Conservation (phyloP, 352 stramenopile species). For the Globisporangium middletonii region DNA sequence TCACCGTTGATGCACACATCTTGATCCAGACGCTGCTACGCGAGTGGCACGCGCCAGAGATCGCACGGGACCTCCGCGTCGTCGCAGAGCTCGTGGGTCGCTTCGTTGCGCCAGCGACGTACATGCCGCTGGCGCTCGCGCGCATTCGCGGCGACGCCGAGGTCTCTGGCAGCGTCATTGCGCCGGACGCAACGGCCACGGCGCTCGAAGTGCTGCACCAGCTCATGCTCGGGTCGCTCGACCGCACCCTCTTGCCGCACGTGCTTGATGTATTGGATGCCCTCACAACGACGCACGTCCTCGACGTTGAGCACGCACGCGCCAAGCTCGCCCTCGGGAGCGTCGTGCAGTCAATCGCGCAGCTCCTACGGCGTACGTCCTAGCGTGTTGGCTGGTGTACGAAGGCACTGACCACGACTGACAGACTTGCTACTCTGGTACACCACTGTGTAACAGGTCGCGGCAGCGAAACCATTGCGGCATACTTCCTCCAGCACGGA, state of each 20-base stretch:
- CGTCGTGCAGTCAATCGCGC: constrained; percentile 27
- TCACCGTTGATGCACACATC: constrained; percentile 86
- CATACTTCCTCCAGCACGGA: constrained; percentile 46
- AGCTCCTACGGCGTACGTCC: constrained; percentile 44
- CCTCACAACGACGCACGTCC: constrained; percentile 27
- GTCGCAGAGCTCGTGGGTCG: constrained; percentile 55
- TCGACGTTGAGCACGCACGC: constrained; percentile 34
- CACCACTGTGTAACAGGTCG: constrained; percentile 20
- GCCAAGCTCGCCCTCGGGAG: constrained; percentile 26
- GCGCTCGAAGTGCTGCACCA: constrained; percentile 43
- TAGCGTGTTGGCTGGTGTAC: neutral
- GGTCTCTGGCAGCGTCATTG: constrained; percentile 18
- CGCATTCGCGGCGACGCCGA: constrained; percentile 53
- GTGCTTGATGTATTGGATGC: constrained; percentile 47
- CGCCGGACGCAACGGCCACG: constrained; percentile 16
- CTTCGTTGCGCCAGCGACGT: constrained; percentile 60
- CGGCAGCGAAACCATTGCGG: constrained; percentile 37
- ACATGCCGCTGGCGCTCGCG: constrained; percentile 55
- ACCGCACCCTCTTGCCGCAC: constrained; percentile 51
- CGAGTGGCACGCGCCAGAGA: constrained; percentile 32
- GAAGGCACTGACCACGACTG: neutral
- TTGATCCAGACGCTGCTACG: constrained; percentile 67
- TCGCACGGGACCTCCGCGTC: constrained; percentile 18
- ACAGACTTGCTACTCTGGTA: neutral
- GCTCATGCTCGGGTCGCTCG: constrained; percentile 54